phyloP scores from a whole-genome alignment of 768 basidiomycete species.

The Artomyces pyxidatus region DNA sequence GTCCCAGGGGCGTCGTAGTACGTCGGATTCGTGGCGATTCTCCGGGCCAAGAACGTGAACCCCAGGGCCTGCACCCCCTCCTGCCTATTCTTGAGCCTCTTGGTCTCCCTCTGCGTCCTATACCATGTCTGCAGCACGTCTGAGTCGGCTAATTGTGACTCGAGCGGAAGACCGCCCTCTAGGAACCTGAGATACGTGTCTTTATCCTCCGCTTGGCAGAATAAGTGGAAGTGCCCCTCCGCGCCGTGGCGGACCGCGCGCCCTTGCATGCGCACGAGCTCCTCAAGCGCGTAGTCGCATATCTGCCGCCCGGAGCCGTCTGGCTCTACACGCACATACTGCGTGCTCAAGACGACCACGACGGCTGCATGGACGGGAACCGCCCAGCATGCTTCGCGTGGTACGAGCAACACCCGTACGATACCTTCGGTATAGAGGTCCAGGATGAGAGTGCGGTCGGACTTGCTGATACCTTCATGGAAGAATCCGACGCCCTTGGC shows the following conservation, averaged over 20 bases:
- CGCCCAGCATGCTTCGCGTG: conserved; percentile 82
- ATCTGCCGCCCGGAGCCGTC: conserved; percentile 55
- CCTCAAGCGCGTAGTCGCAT: conserved; percentile 71
- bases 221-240: conserved; percentile 68
- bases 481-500: conserved; percentile 85
- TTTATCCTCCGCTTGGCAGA: conserved; percentile 83
- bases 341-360: conserved; percentile 90
- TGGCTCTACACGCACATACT: conserved; percentile 53
- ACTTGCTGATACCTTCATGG: conserved; percentile 58
- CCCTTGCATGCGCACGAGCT: conserved; percentile 89
- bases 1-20: conserved; percentile 63
- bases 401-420: conserved; percentile 71
- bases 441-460: conserved; percentile 66
- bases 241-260: conserved; percentile 53
- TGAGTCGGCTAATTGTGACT: conserved; percentile 63
- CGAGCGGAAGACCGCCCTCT: conserved; percentile 82
- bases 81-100: conserved; percentile 43
- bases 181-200: conserved; percentile 80
- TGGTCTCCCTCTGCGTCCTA: conserved; percentile 28
- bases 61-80: conserved; percentile 70
- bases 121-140: conserved; percentile 43
- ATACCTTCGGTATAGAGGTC: conserved; percentile 77
- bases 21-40: conserved; percentile 70
- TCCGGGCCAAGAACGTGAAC: conserved; percentile 70
- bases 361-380: conserved; percentile 75